phyloP scores from a whole-genome alignment of 2,329 filamentous ascomycete species.

The Fusarium sp. region DNA sequence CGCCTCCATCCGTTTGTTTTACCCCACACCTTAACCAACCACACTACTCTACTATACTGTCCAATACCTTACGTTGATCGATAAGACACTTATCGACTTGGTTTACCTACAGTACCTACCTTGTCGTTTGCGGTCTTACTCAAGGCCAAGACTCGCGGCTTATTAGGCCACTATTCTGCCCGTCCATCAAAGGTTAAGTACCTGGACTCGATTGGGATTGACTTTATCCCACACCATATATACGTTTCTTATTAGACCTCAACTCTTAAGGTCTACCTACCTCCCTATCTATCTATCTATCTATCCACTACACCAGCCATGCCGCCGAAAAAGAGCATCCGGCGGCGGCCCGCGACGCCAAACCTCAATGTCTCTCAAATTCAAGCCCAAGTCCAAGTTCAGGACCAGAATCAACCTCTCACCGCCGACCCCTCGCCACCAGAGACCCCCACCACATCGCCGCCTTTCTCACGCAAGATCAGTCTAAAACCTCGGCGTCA shows the following conservation, averaged over 20 bases:
- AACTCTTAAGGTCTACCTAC: slow-evolving; percentile 9
- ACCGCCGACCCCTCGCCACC: slow-evolving; percentile 61
- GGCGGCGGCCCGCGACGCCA: slow-evolving; percentile 58
- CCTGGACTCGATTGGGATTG: slow-evolving; percentile 15
- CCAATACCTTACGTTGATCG: slow-evolving; percentile 41
- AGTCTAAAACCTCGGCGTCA: slow-evolving; percentile 51
- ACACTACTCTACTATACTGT: slow-evolving; percentile 15
- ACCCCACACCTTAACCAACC: slow-evolving; percentile 50
- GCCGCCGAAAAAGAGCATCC: slow-evolving; percentile 51
- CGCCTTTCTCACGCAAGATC: slow-evolving; percentile 53
- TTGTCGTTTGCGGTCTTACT: slow-evolving; percentile 27
- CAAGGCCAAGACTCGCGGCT: slow-evolving; percentile 2
- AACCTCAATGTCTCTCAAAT: slow-evolving; percentile 54
- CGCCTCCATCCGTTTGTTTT: slow-evolving; percentile 31
- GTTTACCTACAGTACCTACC: background rate
- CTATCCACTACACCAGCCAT: slow-evolving; percentile 41
- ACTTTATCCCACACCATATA: slow-evolving; percentile 39
- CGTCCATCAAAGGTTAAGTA: background rate
- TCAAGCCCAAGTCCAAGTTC: slow-evolving; percentile 24
- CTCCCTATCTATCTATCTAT: slow-evolving; percentile 6
- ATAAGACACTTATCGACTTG: slow-evolving; percentile 45
- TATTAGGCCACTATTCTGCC: slow-evolving; percentile 2
- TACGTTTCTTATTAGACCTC: slow-evolving; percentile 45
- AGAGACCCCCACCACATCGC: slow-evolving; percentile 60
- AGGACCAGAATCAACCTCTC: slow-evolving; percentile 47